phyloP scores from a whole-genome alignment of 306 rosid species.

The Styphnolobium japonicum region DNA sequence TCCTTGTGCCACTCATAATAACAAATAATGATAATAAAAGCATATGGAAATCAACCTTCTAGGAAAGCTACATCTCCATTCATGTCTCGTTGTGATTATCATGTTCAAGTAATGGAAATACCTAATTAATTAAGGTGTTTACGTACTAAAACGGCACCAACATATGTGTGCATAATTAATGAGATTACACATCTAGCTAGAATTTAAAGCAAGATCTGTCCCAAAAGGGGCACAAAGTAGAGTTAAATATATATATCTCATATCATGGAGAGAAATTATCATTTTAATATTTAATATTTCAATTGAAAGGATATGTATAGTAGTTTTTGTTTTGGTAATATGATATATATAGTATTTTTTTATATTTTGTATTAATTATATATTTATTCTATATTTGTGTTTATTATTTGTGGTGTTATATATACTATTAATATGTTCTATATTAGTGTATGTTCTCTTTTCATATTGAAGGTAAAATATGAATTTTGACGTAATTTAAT shows the following conservation, averaged over 20 bases:
- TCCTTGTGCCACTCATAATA: slow-evolving; percentile 27
- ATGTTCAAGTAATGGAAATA: slow-evolving; percentile 24
- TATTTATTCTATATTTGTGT: neutral
- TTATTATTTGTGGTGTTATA: neutral
- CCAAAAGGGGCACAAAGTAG: neutral
- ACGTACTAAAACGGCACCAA: slow-evolving; percentile 13
- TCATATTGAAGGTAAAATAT: neutral
- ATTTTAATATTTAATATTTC: neutral
- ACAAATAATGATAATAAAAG: slow-evolving; percentile 20
- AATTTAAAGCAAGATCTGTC: neutral
- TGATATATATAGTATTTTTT: neutral
- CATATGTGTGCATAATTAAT: slow-evolving; percentile 22
- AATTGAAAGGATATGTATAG: neutral
- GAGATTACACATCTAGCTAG: neutral
- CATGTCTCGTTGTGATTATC: slow-evolving; percentile 41
- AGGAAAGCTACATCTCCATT: slow-evolving; percentile 32
- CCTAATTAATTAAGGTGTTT: neutral
- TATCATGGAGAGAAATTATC: neutral
- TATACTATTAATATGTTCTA: neutral
- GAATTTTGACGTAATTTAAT: neutral
- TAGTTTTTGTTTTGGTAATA: neutral
- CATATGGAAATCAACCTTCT: slow-evolving; percentile 8
- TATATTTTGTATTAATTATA: too few relatives aligned
- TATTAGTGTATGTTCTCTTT: neutral
- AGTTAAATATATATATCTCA: neutral